Evolutionary conservation across 2,329 filamentous ascomycete species (phyloP).

Genomic region (Diaporthe citri): DNA sequence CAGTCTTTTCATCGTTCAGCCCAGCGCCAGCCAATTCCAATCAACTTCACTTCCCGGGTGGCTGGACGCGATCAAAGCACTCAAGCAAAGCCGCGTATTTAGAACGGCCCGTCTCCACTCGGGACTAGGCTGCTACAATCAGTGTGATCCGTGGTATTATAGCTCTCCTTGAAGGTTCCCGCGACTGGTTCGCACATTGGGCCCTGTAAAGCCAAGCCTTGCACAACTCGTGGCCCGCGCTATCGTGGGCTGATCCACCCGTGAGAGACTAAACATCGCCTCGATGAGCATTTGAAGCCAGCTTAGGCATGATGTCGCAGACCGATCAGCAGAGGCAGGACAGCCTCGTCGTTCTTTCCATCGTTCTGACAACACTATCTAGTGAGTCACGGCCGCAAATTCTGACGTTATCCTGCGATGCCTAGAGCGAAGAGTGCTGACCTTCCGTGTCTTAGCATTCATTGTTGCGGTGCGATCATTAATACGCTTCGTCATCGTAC

Average conservation of each 20-base stretch:
- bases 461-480: constrained; percentile 42
- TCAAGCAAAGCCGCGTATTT: background rate
- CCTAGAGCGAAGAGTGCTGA: background rate
- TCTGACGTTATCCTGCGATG: constrained; percentile 39
- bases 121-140: background rate
- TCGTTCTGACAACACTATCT: constrained; percentile 17
- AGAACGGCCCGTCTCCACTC: constrained; percentile 8
- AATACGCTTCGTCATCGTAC: constrained; percentile 43
- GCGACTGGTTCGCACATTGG: constrained; percentile 11
- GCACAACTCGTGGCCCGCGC: background rate
- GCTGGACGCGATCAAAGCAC: constrained; percentile 22
- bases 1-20: background rate
- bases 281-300: background rate
- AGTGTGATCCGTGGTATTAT: background rate
- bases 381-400: constrained; percentile 22
- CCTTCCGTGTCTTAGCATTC: constrained; percentile 31
- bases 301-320: background rate
- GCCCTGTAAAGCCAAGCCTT: constrained; percentile 19
- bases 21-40: background rate
- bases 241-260: background rate
- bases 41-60: background rate
- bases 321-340: constrained; percentile 35
- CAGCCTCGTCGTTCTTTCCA: constrained; percentile 23
- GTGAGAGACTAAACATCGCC: background rate
- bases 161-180: background rate